A percentile compares a stretch with the other conserved stretches of the same genome.
Evolutionary conservation across 2,329 filamentous ascomycete genomes (phyloP).

Genomic region (Aspergillus latus): DNA sequence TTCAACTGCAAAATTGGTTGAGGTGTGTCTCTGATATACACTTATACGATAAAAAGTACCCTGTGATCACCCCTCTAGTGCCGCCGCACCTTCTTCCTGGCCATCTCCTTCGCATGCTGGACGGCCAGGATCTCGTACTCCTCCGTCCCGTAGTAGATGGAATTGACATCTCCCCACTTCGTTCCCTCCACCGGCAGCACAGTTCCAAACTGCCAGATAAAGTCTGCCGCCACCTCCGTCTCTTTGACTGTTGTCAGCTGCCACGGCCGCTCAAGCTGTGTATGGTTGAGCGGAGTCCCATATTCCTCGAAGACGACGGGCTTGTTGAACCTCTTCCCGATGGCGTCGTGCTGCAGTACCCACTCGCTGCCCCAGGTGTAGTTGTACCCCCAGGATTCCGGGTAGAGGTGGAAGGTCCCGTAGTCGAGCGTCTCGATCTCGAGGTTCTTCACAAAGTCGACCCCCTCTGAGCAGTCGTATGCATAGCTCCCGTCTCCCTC

Average conservation of each 20-base stretch:
- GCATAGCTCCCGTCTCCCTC: slow-evolving; percentile 54
- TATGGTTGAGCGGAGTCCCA: slow-evolving; percentile 27
- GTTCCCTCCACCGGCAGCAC: neutral
- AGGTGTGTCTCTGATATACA: too few species aligned
- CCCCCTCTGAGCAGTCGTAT: slow-evolving; percentile 51
- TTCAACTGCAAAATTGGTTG: too few species aligned
- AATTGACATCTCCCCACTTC: slow-evolving; percentile 7
- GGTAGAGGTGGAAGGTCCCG: slow-evolving; percentile 50
- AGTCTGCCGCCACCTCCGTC: slow-evolving; percentile 35
- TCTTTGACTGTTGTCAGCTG: slow-evolving; percentile 32
- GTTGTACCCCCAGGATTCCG: slow-evolving; percentile 29
- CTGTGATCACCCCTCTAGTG: neutral
- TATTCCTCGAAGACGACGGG: slow-evolving; percentile 43
- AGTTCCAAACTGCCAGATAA: slow-evolving; percentile 38
- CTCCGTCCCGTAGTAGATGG: slow-evolving; percentile 12
- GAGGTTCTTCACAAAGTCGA: slow-evolving; percentile 53
- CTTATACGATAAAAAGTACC: neutral
- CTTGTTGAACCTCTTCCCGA: slow-evolving; percentile 36
- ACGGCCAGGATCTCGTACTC: slow-evolving; percentile 10
- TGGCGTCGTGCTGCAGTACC: slow-evolving; percentile 47
- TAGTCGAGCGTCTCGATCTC: slow-evolving; percentile 56
- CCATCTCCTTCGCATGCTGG: slow-evolving; percentile 9
- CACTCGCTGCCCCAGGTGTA: slow-evolving; percentile 46
- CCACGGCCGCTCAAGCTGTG: slow-evolving; percentile 30
- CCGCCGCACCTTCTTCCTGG: neutral